Conservation (phyloP, 345 rosid species). For the Citrus hindsii region DNA sequence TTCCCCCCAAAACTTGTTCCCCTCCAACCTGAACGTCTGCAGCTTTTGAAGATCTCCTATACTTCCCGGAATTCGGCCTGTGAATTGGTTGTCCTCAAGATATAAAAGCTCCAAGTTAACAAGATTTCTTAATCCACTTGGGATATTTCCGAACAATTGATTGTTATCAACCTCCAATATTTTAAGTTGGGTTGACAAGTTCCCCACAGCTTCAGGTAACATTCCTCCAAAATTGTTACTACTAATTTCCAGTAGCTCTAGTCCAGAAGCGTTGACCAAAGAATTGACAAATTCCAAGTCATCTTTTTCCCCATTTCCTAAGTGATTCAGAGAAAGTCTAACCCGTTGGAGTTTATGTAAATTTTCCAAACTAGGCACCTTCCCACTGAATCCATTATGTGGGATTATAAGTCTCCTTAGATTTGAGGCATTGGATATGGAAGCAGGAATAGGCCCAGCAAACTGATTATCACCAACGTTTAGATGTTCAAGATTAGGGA, state of each 20-base stretch:
- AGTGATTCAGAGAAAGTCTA: neutral
- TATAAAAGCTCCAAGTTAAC: neutral
- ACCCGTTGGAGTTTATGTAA: neutral
- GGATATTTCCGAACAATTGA: neutral
- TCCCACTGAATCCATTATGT: neutral
- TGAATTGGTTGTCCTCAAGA: neutral
- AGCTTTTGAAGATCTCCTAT: slow-evolving; percentile 8
- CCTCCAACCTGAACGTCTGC: fast-evolving
- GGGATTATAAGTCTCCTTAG: fast-evolving
- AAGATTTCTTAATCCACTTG: neutral
- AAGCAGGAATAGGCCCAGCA: slow-evolving; percentile 5
- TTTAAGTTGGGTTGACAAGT: slow-evolving; percentile 1
- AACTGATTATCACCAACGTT: neutral
- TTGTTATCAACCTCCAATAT: neutral
- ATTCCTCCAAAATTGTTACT: neutral
- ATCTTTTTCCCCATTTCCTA: neutral
- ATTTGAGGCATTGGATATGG: slow-evolving; percentile 16
- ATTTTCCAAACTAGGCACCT: neutral
- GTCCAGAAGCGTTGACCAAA: too few species aligned
- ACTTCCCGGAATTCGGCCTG: neutral
- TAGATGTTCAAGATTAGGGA: neutral
- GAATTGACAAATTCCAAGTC: too few species aligned
- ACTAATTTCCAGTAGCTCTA: too few species aligned
- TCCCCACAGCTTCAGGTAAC: neutral
- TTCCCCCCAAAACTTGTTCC: neutral